Percentiles rank a stretch among this genome's conserved stretches.
These are phyloP conservation scores for Diplodia corticola DNA, from an alignment of 2,329 filamentous ascomycete species.

Conservation along the genomic window DNA sequence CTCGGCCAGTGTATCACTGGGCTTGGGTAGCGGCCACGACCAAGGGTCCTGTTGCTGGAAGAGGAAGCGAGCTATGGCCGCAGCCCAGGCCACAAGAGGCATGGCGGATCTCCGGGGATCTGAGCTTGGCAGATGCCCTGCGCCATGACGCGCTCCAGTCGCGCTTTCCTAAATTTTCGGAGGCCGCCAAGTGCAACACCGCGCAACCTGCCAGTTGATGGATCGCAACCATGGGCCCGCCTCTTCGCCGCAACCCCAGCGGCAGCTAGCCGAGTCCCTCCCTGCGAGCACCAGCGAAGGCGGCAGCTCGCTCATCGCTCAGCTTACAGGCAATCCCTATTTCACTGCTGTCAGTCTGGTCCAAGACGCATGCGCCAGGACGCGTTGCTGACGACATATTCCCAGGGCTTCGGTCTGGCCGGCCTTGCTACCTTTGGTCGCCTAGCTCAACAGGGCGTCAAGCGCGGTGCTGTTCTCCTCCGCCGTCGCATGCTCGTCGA, in stretches of 20 bases:
- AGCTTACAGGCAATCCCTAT: conserved; percentile 53
- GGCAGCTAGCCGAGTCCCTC: conserved; percentile 40
- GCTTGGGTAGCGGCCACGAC: not conserved
- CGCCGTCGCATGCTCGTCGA: conserved; percentile 88
- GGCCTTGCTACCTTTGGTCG: conserved; percentile 80
- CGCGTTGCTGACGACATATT: not conserved
- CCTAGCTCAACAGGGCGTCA: conserved; percentile 74
- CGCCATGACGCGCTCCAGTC: conserved; percentile 12
- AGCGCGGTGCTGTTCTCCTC: conserved; percentile 70
- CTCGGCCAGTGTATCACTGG: not conserved
- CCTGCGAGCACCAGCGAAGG: conserved; percentile 34
- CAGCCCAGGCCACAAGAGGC: not conserved
- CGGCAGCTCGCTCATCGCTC: conserved; percentile 44
- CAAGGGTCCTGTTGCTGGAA: conserved; percentile 13
- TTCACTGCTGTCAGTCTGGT: conserved; percentile 58
- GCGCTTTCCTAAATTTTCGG: conserved; percentile 29
- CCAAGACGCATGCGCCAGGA: conserved; percentile 44
- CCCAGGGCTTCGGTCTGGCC: conserved; percentile 83
- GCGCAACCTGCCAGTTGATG: conserved; percentile 29
- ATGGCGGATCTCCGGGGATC: conserved; percentile 6
- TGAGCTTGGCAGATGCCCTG: conserved; percentile 17
- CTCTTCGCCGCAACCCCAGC: conserved; percentile 31
- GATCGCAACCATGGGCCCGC: conserved; percentile 35
- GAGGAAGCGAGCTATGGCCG: conserved; percentile 17
- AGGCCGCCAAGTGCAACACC: conserved; percentile 11